Conservation (phyloP, 73 alveolate species). For the Symbiodinium pilosum region DNA sequence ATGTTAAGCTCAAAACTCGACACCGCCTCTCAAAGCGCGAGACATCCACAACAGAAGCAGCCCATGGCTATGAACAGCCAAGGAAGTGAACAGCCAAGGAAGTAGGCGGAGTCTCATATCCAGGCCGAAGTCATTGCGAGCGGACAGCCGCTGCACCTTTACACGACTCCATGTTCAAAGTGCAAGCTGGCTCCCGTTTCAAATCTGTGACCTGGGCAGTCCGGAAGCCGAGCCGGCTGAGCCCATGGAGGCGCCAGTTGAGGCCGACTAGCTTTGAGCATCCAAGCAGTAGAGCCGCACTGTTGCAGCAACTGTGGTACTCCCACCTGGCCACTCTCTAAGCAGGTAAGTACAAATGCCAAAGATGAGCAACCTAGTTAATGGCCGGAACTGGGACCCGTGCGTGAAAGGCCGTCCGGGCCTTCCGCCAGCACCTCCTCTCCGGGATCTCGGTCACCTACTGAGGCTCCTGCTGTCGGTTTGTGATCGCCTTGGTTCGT, state of each 20-base stretch:
- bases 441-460: constrained; percentile 6
- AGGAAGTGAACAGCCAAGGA: no score
- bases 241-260: constrained; percentile 1
- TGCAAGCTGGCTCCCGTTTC: not conserved
- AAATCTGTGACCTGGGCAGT: not conserved
- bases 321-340: no score
- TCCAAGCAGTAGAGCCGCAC: no score
- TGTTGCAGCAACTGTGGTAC: no score
- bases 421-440: constrained; percentile 8
- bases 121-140: not conserved
- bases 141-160: no score
- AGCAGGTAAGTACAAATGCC: no score
- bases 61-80: no score
- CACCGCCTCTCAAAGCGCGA: not conserved
- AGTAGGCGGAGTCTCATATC: not conserved
- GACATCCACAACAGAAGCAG: no score
- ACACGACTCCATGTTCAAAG: not conserved
- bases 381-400: not conserved
- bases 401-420: not conserved
- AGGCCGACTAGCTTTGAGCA: no score
- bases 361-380: no score
- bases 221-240: constrained; percentile 8
- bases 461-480: not conserved
- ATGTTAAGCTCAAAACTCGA: constrained; percentile 22
- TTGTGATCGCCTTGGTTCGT: no score